Evolutionary conservation across 768 basidiomycete genomes (phyloP), one percentile per base, ranked within the genome.

Genomic region (Russula earlei): DNA sequence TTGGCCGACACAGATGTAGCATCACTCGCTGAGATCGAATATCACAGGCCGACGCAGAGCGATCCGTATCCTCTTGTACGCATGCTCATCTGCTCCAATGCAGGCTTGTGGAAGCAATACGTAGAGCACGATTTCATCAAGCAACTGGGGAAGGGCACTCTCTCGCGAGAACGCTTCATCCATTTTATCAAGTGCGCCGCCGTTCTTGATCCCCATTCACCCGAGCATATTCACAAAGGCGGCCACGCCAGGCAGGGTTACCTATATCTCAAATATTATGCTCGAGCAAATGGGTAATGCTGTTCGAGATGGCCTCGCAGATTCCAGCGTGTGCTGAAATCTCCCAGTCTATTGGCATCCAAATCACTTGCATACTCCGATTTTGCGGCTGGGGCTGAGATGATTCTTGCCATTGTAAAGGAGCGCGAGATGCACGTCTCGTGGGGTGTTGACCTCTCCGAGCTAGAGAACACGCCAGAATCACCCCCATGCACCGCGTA

Each of bases 51-150:
- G 27, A 85, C 82, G 0, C 64, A 60, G 5, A 66, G 68, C 2
- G 78, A 85, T 60, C 84, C 84, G 0, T 83, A 84, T 64, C 88
- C 91, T 2, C 75, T 93, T 62, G 77, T 81, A 5, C 71, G 75
- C 17, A 67, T 80, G 54, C 77, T 94, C 42, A 85, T 91, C 56
- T 72, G 76, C 43, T 71, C 76, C 38, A 80, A 78, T 14, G 67
- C 70, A 1, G 64, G 68, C 6, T 71, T 77, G 4, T 89, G 92
- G 90, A 79, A 80, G 56, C 71, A 73, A 49, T 93, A 87, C 62
- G 83, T 93, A 0, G 71, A 89, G 63, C 93, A 97, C 63, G 81
- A 86, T 2, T 97, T 95, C 62, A 89, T 94, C 27, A 73, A 75
- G 52, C 78, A 81, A 47, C 75, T 96, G 0, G 91, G 86, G 0